Conservation (phyloP, 805 yeast species). For the Yarrowia alimentaria region DNA sequence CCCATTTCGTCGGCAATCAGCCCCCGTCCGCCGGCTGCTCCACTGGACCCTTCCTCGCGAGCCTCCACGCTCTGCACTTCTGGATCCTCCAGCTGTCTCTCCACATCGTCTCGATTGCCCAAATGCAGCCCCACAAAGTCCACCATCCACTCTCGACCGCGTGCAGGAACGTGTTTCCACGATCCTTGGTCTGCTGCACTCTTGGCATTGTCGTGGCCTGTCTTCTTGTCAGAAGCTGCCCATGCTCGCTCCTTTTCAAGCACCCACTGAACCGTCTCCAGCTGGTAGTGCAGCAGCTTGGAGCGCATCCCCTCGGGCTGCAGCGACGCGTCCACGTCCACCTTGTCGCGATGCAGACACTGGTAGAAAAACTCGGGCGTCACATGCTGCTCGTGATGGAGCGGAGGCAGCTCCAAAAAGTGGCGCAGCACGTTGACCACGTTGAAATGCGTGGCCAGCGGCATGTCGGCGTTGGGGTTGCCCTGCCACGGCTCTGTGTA, state of each 20-base stretch:
- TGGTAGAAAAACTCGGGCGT: constrained; percentile 15
- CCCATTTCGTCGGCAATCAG: constrained; percentile 96
- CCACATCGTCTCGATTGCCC: constrained; percentile 2
- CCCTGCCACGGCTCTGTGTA: too few species aligned
- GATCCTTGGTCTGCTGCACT: background rate
- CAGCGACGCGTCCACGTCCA: background rate
- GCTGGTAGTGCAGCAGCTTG: constrained; percentile 39
- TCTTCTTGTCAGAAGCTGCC: background rate
- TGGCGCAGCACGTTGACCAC: constrained; percentile 7
- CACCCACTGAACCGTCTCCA: constrained; percentile 42
- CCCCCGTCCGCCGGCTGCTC: constrained; percentile 51
- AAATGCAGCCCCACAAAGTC: constrained; percentile 16
- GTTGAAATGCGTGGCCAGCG: constrained; percentile 2
- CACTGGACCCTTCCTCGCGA: too few species aligned
- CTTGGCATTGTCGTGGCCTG: constrained; percentile 23
- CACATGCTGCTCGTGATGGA: background rate
- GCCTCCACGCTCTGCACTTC: background rate
- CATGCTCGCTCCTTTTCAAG: constrained; percentile 41
- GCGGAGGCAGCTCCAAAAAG: constrained; percentile 1
- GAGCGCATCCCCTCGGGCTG: constrained; percentile 27
- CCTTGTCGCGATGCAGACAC: background rate
- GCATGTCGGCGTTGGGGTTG: constrained; percentile 12
- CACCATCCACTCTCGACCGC: constrained; percentile 32
- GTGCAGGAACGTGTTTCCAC: constrained; percentile 32
- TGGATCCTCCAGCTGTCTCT: background rate